Percentiles rank a stretch among this genome's conserved stretches.
phyloP scores from a whole-genome alignment of 768 basidiomycete genomes.

The Mycena metata region DNA sequence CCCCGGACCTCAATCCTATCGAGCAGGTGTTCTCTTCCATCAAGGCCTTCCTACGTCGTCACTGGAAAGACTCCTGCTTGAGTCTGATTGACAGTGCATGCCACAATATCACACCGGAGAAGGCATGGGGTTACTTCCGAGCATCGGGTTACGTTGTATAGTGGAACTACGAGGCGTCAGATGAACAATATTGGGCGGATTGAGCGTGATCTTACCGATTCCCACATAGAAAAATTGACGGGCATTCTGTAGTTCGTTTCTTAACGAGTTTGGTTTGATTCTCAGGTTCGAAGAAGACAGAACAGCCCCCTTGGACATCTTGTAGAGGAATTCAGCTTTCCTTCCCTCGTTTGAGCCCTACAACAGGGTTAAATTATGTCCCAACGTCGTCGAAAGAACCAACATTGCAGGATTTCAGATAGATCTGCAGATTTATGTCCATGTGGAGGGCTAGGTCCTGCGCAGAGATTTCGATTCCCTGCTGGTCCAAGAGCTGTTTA shows the following conservation, averaged over 20 bases:
- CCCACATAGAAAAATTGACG: neutral
- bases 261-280: neutral
- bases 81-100: slow-evolving; percentile 21
- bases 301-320: neutral
- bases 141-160: slow-evolving; percentile 25
- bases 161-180: neutral
- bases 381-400: too few species aligned
- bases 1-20: slow-evolving; percentile 47
- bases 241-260: neutral
- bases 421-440: too few species aligned
- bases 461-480: too few species aligned
- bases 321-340: too few species aligned
- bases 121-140: slow-evolving; percentile 33
- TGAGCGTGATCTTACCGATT: neutral
- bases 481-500: too few species aligned
- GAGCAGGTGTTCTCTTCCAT: slow-evolving; percentile 41
- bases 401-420: too few species aligned
- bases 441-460: too few species aligned
- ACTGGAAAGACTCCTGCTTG: slow-evolving; percentile 20
- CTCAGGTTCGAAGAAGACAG: neutral
- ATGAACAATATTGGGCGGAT: neutral
- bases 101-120: slow-evolving; percentile 34
- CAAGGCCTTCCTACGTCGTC: slow-evolving; percentile 25
- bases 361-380: too few species aligned
- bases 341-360: too few species aligned